A percentile compares a stretch with the other conserved stretches of the same genome.
Conservation (phyloP, 2,329 filamentous ascomycete genomes). For the Hawksworthiomyces lignivorus region DNA sequence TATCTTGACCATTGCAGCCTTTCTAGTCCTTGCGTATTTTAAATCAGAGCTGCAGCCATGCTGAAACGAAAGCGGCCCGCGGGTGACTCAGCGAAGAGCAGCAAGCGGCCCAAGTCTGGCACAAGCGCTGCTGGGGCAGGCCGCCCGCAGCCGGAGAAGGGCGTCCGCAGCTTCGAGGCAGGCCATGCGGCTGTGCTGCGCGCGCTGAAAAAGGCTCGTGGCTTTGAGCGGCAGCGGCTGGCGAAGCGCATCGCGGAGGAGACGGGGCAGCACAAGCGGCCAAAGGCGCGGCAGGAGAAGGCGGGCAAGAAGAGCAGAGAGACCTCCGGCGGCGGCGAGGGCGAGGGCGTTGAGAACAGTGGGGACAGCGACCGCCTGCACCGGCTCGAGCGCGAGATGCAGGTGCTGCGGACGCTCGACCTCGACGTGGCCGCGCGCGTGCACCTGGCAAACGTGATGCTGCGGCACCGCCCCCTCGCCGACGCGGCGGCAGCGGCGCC, state of each 20-base stretch:
- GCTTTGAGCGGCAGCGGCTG: slow-evolving; percentile 71
- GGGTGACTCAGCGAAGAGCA: slow-evolving; percentile 38
- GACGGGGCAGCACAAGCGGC: slow-evolving; percentile 19
- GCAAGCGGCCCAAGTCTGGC: not conserved
- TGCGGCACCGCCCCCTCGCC: slow-evolving; percentile 46
- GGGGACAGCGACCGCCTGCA: slow-evolving; percentile 27
- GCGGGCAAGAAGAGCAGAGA: slow-evolving; percentile 1
- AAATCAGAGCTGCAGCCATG: too few relatives aligned
- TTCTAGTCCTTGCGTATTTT: too few relatives aligned
- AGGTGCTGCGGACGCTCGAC: slow-evolving; percentile 51
- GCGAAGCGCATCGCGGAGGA: slow-evolving; percentile 49
- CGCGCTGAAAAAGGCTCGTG: slow-evolving; percentile 65
- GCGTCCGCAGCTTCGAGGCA: slow-evolving; percentile 10
- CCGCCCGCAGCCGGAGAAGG: slow-evolving; percentile 11
- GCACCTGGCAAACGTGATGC: slow-evolving; percentile 46
- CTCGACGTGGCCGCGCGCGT: slow-evolving; percentile 49
- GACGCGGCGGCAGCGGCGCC: slow-evolving; percentile 34
- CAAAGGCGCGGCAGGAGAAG: too few relatives aligned
- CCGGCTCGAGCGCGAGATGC: slow-evolving; percentile 54
- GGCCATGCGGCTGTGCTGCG: slow-evolving; percentile 46
- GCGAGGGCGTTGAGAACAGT: not conserved
- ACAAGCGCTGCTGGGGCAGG: too few relatives aligned
- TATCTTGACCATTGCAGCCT: too few relatives aligned
- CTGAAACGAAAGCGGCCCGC: slow-evolving; percentile 49
- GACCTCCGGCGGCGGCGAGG: not conserved